A percentile compares a stretch with the other conserved stretches of the same genome.
Evolutionary conservation across 1,284 basidiomycete species (phyloP).

Genomic region (Tylopilus orsonianus): DNA sequence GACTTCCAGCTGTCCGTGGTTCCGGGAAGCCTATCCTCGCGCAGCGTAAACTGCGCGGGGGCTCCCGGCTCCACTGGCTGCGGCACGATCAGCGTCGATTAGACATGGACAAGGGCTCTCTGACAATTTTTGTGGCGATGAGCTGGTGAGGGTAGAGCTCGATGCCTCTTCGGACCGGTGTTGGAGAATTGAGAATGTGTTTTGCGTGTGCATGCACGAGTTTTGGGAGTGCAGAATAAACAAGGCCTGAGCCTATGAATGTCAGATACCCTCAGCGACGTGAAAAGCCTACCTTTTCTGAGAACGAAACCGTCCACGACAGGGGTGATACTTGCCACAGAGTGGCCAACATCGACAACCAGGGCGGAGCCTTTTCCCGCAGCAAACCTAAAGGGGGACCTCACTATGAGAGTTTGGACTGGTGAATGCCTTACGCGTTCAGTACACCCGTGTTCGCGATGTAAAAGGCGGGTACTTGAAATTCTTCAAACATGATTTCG

Average conservation of each 20-base stretch:
- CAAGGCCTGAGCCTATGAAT: conserved; percentile 50
- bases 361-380: conserved; percentile 95
- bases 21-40: conserved; percentile 71
- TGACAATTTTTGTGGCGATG: conserved; percentile 72
- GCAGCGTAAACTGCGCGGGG: conserved; percentile 64
- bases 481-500: conserved; percentile 97
- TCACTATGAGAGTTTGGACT: conserved; percentile 10
- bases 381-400: conserved; percentile 67
- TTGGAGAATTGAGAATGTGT: conserved; percentile 56
- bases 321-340: conserved; percentile 88
- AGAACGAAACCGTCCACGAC: conserved; percentile 98
- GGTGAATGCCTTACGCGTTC: conserved; percentile 68
- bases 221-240: conserved; percentile 70
- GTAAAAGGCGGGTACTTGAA: conserved; percentile 94
- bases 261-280: background rate
- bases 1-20: conserved; percentile 79
- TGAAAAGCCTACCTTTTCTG: conserved; percentile 70
- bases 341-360: conserved; percentile 91
- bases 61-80: conserved; percentile 64
- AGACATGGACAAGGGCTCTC: background rate
- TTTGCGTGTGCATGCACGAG: conserved; percentile 75
- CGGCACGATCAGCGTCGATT: background rate
- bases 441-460: conserved; percentile 96
- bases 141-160: conserved; percentile 84
- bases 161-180: conserved; percentile 51